phyloP scores from a whole-genome alignment of 768 basidiomycete genomes.

The Trametes maxima region DNA sequence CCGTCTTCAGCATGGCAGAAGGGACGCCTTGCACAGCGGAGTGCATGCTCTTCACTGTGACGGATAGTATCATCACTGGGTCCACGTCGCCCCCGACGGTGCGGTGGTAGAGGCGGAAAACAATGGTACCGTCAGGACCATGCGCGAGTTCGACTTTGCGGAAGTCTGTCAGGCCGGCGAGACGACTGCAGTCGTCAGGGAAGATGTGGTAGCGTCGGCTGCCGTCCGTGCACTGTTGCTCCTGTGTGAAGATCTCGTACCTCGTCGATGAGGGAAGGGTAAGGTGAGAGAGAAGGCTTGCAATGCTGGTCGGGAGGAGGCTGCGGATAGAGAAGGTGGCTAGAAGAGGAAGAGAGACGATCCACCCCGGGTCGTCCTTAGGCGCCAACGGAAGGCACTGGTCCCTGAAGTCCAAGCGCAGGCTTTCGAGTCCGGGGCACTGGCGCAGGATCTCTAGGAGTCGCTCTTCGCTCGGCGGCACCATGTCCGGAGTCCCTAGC shows the following conservation, averaged over 20 bases:
- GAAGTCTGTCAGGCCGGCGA: too few species aligned
- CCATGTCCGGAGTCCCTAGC: neutral
- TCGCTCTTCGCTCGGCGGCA: too few species aligned
- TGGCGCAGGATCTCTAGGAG: neutral
- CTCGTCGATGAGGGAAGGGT: neutral
- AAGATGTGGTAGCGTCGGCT: neutral
- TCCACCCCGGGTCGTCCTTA: neutral
- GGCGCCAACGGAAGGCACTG: neutral
- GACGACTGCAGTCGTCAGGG: neutral
- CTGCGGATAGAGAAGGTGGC: neutral
- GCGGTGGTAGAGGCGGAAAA: too few species aligned
- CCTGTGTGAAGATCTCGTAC: neutral
- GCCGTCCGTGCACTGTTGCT: neutral
- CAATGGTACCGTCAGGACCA: too few species aligned
- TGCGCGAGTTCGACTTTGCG: too few species aligned
- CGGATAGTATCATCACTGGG: too few species aligned
- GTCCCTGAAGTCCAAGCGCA: neutral
- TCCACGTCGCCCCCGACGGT: too few species aligned
- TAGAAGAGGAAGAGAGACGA: neutral
- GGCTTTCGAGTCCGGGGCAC: neutral
- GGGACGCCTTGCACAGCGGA: too few species aligned
- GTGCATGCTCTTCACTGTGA: too few species aligned
- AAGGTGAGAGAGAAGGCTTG: neutral
- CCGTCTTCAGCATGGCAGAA: too few species aligned
- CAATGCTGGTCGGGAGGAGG: neutral